A percentile compares a stretch with the other conserved stretches of the same genome.
These are phyloP conservation scores for Solanum corneliomulleri DNA, from an alignment of 257 asterid genomes.

Conservation along the genomic window DNA sequence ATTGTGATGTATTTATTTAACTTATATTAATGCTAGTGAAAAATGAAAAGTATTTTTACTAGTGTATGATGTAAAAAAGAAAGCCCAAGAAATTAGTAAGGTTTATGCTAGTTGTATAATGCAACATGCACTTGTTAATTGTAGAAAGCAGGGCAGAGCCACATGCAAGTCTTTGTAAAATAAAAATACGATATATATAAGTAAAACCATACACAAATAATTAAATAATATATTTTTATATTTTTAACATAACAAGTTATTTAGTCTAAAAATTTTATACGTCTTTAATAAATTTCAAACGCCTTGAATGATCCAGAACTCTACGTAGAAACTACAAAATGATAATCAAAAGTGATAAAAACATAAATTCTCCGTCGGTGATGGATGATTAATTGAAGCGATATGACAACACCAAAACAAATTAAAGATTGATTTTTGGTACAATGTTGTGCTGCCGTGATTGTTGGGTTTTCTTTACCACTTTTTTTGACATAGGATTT, in stretches of 20 bases:
- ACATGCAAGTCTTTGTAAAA: no score
- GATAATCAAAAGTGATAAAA: neutral
- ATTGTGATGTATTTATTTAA: neutral
- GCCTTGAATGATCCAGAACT: neutral
- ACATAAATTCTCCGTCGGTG: slow-evolving; percentile 3
- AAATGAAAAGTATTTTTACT: neutral
- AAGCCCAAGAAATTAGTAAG: neutral
- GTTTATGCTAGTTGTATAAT: neutral
- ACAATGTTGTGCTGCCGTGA: slow-evolving; percentile 1
- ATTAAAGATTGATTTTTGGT: neutral
- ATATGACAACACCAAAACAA: neutral
- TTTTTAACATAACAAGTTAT: no score
- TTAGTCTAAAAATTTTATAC: no score
- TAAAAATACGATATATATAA: no score
- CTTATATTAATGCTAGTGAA: neutral
- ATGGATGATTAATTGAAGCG: neutral
- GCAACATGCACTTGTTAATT: neutral
- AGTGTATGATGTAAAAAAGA: neutral
- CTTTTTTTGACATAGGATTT: neutral
- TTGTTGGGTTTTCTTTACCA: neutral
- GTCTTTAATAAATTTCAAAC: no score
- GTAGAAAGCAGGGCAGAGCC: neutral
- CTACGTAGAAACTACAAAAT: neutral
- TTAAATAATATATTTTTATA: no score
- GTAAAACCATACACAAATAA: no score